A percentile compares a stretch with the other conserved stretches of the same genome.
phyloP scores from a whole-genome alignment of 306 rosid genomes.

The Glycyrrhiza uralensis region DNA sequence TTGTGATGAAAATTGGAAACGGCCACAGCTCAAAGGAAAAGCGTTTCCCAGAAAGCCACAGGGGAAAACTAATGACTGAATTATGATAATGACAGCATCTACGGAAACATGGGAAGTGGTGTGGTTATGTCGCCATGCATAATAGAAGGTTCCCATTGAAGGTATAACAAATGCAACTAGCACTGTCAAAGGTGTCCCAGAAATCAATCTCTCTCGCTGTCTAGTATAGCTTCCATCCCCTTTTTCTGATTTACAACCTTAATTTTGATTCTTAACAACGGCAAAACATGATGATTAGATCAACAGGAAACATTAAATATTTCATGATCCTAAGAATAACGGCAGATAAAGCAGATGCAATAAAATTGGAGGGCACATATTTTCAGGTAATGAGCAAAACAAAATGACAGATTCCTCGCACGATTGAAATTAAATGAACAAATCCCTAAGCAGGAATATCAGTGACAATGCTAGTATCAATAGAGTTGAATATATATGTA shows the following conservation, averaged over 20 bases:
- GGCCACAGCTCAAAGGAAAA: not conserved
- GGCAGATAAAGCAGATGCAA: not conserved
- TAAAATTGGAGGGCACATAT: constrained; percentile 13
- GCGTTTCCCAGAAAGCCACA: not conserved
- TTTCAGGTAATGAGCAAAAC: constrained; percentile 3
- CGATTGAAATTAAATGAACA: constrained; percentile 7
- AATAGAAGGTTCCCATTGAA: not conserved
- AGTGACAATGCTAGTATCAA: not conserved
- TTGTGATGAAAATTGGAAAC: not conserved
- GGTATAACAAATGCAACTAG: not conserved
- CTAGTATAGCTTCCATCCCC: not conserved
- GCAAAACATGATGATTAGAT: not conserved
- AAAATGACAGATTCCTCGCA: constrained; percentile 1
- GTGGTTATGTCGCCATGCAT: not conserved
- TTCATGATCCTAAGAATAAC: constrained; percentile 10
- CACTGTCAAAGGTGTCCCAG: not conserved
- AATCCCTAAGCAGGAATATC: constrained; percentile 7
- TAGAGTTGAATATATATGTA: not conserved
- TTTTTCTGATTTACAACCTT: not conserved
- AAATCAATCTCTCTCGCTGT: not conserved
- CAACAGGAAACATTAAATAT: not conserved
- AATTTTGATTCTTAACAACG: not conserved
- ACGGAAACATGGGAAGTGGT: not conserved
- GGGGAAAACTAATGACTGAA: not conserved
- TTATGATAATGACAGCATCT: not conserved